Evolutionary conservation across 192 early-diverging fungal species (phyloP), one percentile per base, ranked within the genome.

Genomic region (Chytriomyces sp.): DNA sequence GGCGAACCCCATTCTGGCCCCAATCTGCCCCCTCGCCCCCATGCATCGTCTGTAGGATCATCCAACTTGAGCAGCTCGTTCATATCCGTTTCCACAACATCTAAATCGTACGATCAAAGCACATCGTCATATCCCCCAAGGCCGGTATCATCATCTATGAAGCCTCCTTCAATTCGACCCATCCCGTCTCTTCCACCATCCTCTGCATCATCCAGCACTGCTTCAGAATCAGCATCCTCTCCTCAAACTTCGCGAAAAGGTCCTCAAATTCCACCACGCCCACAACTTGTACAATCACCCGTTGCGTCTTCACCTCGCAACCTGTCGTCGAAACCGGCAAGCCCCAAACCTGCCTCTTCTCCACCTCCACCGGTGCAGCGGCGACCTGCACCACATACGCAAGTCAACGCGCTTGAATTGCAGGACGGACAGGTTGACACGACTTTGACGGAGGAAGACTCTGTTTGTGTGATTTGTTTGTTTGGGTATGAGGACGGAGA

Each of bases 381-480:
- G 53, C 2, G 53, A 3, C 53, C 53, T 20, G 53, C 53, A 3
- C 53, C 53, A 13, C 53, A 57, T 20, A 57, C 53, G 13, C 53
- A n/a, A 57, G 20, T 57, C 16, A 13, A 57, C 20, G 53, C 53
- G 45, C 67, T 68, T 28, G 67, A 68, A 20, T 18, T 18, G 43
- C 13, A 18, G 44, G 44, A 20, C 5, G 73, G 73, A 5, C 13
- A 4, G 18, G 63, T 75, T 26, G 73, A 35, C 13, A 66, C 61
- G 11, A 48, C 13, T 20, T 9, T 75, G 47, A 45, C 20, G 20
- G 69, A 82, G 0, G 89, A 93, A 48, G 93, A 94, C 76, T 82
- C 86, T 20, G 82, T 90, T 28, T 95, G 94, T 76, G 92, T 91
- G 35, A 95, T 95, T 79, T 95, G 94, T 77, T 78, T 95, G 50